Evolutionary conservation across 176 grass and related monocot genomes (phyloP), one percentile per base, ranked within the genome.

Genomic region (Phoenix roebelenii): DNA sequence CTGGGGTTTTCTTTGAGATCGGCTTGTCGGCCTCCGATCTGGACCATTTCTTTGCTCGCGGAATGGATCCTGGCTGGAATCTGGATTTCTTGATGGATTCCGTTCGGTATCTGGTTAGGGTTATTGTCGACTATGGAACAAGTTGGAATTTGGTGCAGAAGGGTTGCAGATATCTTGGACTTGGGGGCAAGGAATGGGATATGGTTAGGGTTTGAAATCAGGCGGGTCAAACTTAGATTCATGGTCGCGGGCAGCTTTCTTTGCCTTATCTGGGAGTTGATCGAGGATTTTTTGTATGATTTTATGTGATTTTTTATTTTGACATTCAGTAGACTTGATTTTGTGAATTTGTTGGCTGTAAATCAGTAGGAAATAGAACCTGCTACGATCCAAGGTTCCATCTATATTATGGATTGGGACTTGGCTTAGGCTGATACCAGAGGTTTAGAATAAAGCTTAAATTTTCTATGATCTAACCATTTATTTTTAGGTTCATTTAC

Each of bases 111-210:
- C 28, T 12, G n/a, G 30, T 32, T 60, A 60, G 58, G 58, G 58
- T 17, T 35, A 60, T 15, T 23, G 26, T 44, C 35, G 14, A 9
- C 9, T 44, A 18, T 39, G 10, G 58, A 25, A 39, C 23, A 60
- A 35, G 24, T 35, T 32, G 58, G 16, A 39, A 26, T 32, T 24
- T 18, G 15, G 58, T 4, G 16, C 10, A 7, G 58, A 9, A 7
- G 15, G 58, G 15, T 60, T 12, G 26, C 58, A 19, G 58, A 32
- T 35, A 19, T 24, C 26, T 60, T 39, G 58, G 58, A 60, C 5
- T 30, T 60, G 58, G 16, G 25, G 58, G 26, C 14, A 59, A 30
- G 16, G 26, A 29, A 60, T 60, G 23, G 58, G 58, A 26, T 60
- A 9, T 3, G 15, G 58, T 32, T 60, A 60, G 23, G 54, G 14